Evolutionary conservation across 73 alveolate genomes (phyloP).

Genomic region (Paramecium primaurelia): DNA sequence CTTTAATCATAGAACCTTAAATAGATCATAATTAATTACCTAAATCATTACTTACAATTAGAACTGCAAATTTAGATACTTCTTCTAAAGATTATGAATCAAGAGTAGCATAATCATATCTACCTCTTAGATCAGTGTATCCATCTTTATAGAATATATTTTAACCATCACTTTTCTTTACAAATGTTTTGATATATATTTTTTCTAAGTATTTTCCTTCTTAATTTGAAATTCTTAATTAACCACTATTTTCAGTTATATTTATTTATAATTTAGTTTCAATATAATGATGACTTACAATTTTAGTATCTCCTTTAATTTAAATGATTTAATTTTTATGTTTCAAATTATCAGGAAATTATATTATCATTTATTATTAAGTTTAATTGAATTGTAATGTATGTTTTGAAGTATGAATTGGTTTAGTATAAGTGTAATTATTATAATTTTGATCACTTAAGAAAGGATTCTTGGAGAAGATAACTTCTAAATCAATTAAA

Average conservation of each 20-base stretch:
- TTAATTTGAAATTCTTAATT: conserved; percentile 73
- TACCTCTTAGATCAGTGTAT: conserved; percentile 84
- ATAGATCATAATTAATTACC: background rate
- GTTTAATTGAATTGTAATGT: background rate
- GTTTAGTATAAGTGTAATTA: conserved; percentile 26
- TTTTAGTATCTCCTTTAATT: conserved; percentile 66
- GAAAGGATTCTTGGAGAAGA: conserved; percentile 87
- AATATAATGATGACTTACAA: conserved; percentile 69
- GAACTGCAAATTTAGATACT: conserved; percentile 81
- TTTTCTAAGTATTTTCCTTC: conserved; percentile 19
- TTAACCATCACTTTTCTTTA: conserved; percentile 25
- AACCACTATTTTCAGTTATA: conserved; percentile 77
- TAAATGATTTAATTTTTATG: conserved; percentile 79
- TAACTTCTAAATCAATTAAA: conserved; percentile 79
- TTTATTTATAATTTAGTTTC: conserved; percentile 70
- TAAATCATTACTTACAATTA: conserved; percentile 77
- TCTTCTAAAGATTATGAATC: conserved; percentile 66
- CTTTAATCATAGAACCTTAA: conserved; percentile 77
- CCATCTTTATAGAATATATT: conserved; percentile 82
- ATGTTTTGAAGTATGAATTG: background rate
- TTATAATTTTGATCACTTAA: conserved; percentile 3
- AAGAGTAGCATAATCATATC: conserved; percentile 82
- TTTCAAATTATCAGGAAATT: conserved; percentile 74
- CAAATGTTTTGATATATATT: background rate
- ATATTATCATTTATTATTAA: background rate